Percentiles rank a stretch among this genome's conserved stretches.
Evolutionary conservation across 148 eudicot genomes (phyloP).

Genomic region (Fallopia convolvulus): DNA sequence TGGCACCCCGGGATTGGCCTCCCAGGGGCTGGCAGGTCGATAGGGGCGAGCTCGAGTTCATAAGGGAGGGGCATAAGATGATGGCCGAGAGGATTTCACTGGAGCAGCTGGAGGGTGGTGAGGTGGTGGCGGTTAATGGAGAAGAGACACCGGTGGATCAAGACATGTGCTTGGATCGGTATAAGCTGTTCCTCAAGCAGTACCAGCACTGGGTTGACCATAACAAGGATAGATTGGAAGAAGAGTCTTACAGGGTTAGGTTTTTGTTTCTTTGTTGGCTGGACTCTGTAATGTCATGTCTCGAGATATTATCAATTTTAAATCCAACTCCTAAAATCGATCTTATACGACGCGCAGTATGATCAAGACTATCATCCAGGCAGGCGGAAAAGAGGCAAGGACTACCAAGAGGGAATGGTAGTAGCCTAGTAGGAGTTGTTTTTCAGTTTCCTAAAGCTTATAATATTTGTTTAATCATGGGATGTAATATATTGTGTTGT

Average conservation of each 20-base stretch:
- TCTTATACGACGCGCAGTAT: slow-evolving; percentile 28
- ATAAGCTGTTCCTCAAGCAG: slow-evolving; percentile 80
- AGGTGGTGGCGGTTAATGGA: slow-evolving; percentile 12
- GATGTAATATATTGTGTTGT: slow-evolving; percentile 14
- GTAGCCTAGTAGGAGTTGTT: not conserved
- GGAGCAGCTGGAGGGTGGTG: slow-evolving; percentile 38
- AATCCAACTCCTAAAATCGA: slow-evolving; percentile 3
- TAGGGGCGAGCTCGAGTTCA: slow-evolving; percentile 73
- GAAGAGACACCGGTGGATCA: slow-evolving; percentile 19
- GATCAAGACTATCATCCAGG: slow-evolving; percentile 98
- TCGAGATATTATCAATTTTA: not conserved
- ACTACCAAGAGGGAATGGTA: slow-evolving; percentile 95
- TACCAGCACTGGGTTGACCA: slow-evolving; percentile 77
- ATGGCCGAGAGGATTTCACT: slow-evolving; percentile 46
- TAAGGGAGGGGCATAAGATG: slow-evolving; percentile 78
- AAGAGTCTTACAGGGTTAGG: slow-evolving; percentile 79
- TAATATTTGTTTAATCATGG: slow-evolving; percentile 5
- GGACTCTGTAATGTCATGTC: no score
- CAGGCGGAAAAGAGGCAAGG: slow-evolving; percentile 96
- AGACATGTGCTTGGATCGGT: slow-evolving; percentile 76
- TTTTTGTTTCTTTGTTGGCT: no score
- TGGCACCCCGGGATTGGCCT: slow-evolving; percentile 97
- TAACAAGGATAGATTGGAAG: slow-evolving; percentile 80
- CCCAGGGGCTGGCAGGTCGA: slow-evolving; percentile 92
- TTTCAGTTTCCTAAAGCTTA: slow-evolving; percentile 12